Conservation (phyloP, 2,329 filamentous ascomycete species). For the Colletotrichum liriopes region DNA sequence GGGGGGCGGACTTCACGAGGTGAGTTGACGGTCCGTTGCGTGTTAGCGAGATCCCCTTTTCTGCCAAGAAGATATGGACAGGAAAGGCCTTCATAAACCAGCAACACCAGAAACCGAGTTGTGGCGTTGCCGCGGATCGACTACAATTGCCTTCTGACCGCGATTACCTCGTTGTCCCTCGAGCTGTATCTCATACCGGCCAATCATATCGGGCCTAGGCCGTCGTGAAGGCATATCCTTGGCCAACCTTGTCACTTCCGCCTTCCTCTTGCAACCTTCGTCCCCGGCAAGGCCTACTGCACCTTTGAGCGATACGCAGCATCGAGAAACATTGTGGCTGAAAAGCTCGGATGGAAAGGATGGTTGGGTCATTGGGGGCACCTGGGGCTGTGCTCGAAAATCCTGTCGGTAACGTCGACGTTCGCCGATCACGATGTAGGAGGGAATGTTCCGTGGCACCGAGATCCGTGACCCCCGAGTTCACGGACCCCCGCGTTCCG, state of each 20-base stretch:
- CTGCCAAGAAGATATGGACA: neutral
- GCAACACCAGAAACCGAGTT: constrained; percentile 1
- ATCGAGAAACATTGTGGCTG: neutral
- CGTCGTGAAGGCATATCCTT: constrained; percentile 10
- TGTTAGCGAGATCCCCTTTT: neutral
- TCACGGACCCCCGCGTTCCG: neutral
- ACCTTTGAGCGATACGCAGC: neutral
- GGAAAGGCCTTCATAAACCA: neutral
- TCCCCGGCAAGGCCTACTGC: neutral
- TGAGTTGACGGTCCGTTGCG: neutral
- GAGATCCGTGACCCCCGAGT: neutral
- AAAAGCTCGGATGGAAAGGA: neutral
- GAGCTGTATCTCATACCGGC: neutral
- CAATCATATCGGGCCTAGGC: neutral
- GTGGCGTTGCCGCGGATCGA: constrained; percentile 8
- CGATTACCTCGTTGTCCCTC: neutral
- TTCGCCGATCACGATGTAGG: neutral
- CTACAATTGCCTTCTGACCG: constrained; percentile 7
- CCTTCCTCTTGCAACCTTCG: neutral
- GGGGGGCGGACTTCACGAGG: neutral
- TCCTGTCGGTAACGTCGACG: neutral
- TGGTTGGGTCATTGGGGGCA: neutral
- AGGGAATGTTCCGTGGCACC: neutral
- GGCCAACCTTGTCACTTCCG: constrained; percentile 12
- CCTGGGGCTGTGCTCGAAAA: neutral